Conservation (phyloP, 345 rosid species). For the Luvunga scandens region DNA sequence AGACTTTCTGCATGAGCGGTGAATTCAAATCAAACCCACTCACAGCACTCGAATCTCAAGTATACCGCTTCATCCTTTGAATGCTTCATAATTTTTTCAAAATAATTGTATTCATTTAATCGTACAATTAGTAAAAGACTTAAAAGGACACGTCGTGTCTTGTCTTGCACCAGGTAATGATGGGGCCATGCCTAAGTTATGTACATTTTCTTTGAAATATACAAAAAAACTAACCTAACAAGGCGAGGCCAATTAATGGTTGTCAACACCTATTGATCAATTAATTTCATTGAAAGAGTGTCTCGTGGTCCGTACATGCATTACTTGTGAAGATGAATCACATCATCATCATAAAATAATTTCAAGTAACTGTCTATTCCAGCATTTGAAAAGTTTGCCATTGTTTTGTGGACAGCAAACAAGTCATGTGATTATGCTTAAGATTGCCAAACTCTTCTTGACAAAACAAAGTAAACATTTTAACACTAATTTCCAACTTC, state of each 20-base stretch:
- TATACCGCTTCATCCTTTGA: too few relatives aligned
- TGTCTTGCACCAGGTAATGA: not conserved
- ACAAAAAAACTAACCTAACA: not conserved
- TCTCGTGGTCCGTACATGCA: not conserved
- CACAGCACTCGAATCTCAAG: too few relatives aligned
- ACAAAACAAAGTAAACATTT: not conserved
- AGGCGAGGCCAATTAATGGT: not conserved
- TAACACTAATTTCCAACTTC: not conserved
- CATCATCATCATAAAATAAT: not conserved
- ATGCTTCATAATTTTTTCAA: too few relatives aligned
- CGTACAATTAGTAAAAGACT: too few relatives aligned
- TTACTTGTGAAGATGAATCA: not conserved
- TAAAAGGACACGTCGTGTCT: not conserved
- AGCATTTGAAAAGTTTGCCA: not conserved
- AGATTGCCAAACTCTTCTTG: not conserved
- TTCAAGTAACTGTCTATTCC: not conserved
- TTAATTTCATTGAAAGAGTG: not conserved
- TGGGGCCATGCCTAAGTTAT: not conserved
- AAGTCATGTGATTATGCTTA: constrained; percentile 8
- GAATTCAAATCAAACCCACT: too few relatives aligned
- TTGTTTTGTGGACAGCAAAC: not conserved
- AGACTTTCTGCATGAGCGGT: too few relatives aligned
- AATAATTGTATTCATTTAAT: too few relatives aligned
- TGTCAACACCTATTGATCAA: not conserved
- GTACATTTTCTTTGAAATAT: too few relatives aligned